Conservation (phyloP, 768 basidiomycete genomes). For the Hebeloma cylindrosporum region DNA sequence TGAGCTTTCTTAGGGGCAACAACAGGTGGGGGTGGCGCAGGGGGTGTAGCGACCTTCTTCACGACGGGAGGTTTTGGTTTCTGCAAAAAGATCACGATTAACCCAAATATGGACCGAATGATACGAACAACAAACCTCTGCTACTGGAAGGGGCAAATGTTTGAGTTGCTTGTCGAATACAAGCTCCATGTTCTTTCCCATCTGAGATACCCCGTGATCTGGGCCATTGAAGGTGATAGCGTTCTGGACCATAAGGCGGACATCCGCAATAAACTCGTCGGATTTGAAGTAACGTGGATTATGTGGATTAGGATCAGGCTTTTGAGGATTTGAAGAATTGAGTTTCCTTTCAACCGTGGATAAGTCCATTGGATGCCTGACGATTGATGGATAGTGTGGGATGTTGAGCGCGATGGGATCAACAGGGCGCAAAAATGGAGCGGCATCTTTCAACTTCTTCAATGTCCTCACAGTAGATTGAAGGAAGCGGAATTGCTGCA, state of each 20-base stretch:
- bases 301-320: conserved; percentile 65
- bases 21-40: conserved; percentile 43
- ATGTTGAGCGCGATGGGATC: conserved; percentile 81
- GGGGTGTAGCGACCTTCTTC: conserved; percentile 47
- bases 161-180: conserved; percentile 88
- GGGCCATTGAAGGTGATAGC: conserved; percentile 91
- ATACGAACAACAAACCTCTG: conserved; percentile 57
- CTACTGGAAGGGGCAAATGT: conserved; percentile 73
- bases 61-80: conserved; percentile 43
- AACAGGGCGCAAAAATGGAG: conserved; percentile 83
- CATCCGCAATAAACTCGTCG: conserved; percentile 82
- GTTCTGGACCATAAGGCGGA: conserved; percentile 87
- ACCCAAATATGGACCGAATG: conserved; percentile 12
- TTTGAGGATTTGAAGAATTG: conserved; percentile 70
- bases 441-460: conserved; percentile 84
- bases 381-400: conserved; percentile 85
- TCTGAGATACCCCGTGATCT: conserved; percentile 74
- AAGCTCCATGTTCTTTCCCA: conserved; percentile 80
- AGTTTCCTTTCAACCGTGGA: conserved; percentile 91
- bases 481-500: conserved; percentile 78
- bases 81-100: conserved; percentile 9
- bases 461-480: conserved; percentile 73
- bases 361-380: conserved; percentile 94
- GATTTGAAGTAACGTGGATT: conserved; percentile 78
- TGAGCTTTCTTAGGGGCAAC: conserved; percentile 43